Evolutionary conservation across 2,329 filamentous ascomycete genomes (phyloP), one percentile per base, ranked within the genome.

Genomic region (Epichloe glyceriae): DNA sequence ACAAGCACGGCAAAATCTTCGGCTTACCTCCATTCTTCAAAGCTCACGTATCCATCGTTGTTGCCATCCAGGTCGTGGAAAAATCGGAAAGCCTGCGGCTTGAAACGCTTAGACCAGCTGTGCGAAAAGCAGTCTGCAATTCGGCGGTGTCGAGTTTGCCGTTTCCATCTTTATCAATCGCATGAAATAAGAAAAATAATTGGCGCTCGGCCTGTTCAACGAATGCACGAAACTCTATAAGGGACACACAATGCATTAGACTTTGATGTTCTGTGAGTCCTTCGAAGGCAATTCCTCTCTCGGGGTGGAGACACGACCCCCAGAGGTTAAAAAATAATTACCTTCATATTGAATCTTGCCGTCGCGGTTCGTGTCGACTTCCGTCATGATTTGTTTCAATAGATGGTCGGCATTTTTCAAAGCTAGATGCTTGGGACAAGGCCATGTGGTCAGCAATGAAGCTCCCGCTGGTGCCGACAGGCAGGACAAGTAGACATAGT

Each of bases 11-110:
- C 11, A 5, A 37, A 15, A 17, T 22, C 35, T 15, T n/a, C 52
- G 40, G 73, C 84, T 69, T 81, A 96, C 91, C 91, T 84, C 93
- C 93, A 97, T 76, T 98, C 93, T 57, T 88, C 83, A 68, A 95
- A 97, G 55, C 78, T 89, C 59, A 97, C 95, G 56, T 73, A 81
- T 46, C 89, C 89, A 65, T 98, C 90, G 58, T 84, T 79, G 70
- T 98, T 91, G 63, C 80, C 77, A 66, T 98, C 93, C 60, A 98
- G 85, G 64, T 95, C 85, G 56, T 79, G 72, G 64, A 98, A 96
- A 98, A 97, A 55, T 82, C 79, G 56, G 88, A 79, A 44, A 98
- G 72, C 62, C 88, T 86, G 50, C 82, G 79, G 58, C 75, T 82
- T 20, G 89, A 85, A 12, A 97, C 84, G 8, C 81, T 77, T 47